Conservation (phyloP, 75 land plant species). For the Cunninghamia lanceolata region DNA sequence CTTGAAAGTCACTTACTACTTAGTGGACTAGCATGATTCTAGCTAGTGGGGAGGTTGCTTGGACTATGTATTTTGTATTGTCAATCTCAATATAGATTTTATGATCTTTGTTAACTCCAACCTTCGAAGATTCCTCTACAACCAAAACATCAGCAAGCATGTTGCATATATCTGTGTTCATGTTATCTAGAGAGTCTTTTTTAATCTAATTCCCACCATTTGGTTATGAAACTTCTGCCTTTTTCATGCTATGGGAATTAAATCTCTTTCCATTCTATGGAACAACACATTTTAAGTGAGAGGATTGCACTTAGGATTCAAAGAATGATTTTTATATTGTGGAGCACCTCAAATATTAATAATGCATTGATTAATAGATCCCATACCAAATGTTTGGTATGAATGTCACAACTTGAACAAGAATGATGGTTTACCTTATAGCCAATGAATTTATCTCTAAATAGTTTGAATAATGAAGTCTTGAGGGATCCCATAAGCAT, state of each 20-base stretch:
- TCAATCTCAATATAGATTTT: background rate
- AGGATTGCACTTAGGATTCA: background rate
- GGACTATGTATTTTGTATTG: background rate
- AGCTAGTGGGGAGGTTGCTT: slow-evolving; percentile 1
- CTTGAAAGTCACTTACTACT: background rate
- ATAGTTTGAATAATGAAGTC: no score
- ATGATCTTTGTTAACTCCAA: background rate
- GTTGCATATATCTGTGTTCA: background rate
- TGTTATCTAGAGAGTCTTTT: background rate
- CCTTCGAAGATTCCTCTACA: background rate
- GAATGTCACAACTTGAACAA: background rate
- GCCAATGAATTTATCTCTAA: no score
- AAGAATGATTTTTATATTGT: background rate
- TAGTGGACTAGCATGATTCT: slow-evolving; percentile 8
- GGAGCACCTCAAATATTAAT: no score
- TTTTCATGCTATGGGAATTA: background rate
- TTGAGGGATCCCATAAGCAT: no score
- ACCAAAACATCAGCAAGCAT: background rate
- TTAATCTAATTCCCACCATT: background rate
- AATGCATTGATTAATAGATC: background rate
- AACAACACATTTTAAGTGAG: background rate
- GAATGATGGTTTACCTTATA: no score
- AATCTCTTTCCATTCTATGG: background rate
- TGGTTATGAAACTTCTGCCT: background rate
- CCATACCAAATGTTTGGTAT: background rate